Base-by-base conservation (phyloP, 2,329 filamentous ascomycete species). In the Fusarium lyarnte region DNA sequence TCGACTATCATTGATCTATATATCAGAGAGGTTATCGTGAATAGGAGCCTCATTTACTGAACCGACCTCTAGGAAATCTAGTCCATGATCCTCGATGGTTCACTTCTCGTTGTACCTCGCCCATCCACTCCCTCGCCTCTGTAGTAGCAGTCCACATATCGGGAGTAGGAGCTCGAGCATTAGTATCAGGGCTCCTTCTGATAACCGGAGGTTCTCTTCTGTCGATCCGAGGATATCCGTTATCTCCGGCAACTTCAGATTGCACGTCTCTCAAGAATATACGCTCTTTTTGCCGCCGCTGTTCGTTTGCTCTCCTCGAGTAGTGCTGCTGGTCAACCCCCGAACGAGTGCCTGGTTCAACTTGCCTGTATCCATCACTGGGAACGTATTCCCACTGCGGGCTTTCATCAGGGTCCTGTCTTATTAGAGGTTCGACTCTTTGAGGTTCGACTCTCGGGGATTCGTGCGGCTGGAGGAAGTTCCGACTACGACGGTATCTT, bases 381-480 rank as follows among this genome's bases (percentile, higher is more conserved):
- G 49, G 23, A 16, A 52, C 10, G 23, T 27, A 27, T 38, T 38
- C 9, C 9, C 23, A 27, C 33, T 27, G 33, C 7, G 13, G 33
- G 4, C 13, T 52, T 6, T 35, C 47, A 6, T 35, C 4, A 13
- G n/a, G 8, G 8, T 25, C 2, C 7, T 6, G 46, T 19, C 46
- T 7, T 14, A 1, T 33, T 33, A 25, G 46, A 29, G 27, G 27
- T 7, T 29, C 27, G 27, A 29, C 27, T 6, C 19, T 14, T 27
- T 6, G 25, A 16, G 8, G 29, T 33, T 33, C 46, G 17, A 23
- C 29, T 33, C 16, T 25, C 19, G 12, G n/a, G 6, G 8, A 19
- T 14, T 11, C 16, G 2, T 10, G 16, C 14, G n/a, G n/a, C 8
- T 8, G 17, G 17, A 4, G 11, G 3, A 4, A 8, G 9, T 17